Evolutionary conservation across 2,329 filamentous ascomycete genomes (phyloP), one percentile per base, ranked within the genome.

Genomic region (Sporothrix curviconia): DNA sequence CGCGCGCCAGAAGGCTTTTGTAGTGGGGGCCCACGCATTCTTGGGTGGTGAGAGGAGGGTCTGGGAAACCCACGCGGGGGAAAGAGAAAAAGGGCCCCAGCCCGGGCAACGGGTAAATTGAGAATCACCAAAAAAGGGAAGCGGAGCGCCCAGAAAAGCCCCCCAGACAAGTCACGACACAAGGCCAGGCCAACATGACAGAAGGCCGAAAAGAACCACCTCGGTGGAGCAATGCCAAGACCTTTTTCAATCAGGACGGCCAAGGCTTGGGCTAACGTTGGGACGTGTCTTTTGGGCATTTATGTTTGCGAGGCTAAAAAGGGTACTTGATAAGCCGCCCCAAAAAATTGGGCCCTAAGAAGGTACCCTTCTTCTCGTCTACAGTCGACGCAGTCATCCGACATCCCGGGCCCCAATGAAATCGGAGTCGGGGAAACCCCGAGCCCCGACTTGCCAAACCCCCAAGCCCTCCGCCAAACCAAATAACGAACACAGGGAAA

Each of bases 211-310:
- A 24, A 24, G 39, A 54, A n/a, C 14, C 39, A 40, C 17, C 30
- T 19, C 40, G 28, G 60, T 61, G 62, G 60, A 55, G n/a, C 25
- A 42, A 56, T 49, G 61, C 62, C 62, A 64, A 64, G 62, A 56
- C 56, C 53, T 59, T 58, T 32, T n/a, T n/a, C n/a, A n/a, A 53
- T 19, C 39, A 37, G 40, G 25, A 55, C 32, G 56, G 64, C 67
- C 44, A 43, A 56, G 60, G 42, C 68, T 69, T 59, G 57, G 57
- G 5, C 6, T 32, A 11, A 5, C 6, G 6, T 32, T 32, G 28
- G 28, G 6, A 11, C 53, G 34, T 36, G 1, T 51, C 49, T 51
- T 51, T n/a, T n/a, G n/a, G 49, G 49, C 66, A 46, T 4, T 9
- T 0, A 11, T 57, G 55, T 57, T 12, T 9, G 14, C 25, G 8